Base-by-base conservation (phyloP, 1,284 basidiomycete species). In the Pascua sp. region DNA sequence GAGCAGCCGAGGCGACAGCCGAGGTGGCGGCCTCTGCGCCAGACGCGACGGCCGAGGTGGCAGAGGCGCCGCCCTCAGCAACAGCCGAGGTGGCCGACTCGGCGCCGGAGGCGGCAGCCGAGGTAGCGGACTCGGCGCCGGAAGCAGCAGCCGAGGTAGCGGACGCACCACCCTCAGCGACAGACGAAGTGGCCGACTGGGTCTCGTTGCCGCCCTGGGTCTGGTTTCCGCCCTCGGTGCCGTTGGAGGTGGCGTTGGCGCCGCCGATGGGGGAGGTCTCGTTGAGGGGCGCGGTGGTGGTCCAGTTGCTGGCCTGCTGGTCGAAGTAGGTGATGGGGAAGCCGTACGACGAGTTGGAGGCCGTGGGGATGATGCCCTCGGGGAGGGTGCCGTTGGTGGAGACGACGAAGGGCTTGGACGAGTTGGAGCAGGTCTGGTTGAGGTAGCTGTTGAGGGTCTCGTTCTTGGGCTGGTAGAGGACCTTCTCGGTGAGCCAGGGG, bases 331-430 rank as follows among this genome's bases (percentile, higher is more conserved):
- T 62, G 56, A 74, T 59, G 54, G 57, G 61, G 66, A 59, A 61
- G 39, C 59, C 53, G 57, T 66, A 66, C 16, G 70, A 67, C 36
- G 66, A 69, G 67, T 75, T 72, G 59, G 56, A 51, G 12, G 74
- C 71, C 15, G 65, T 56, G 42, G 68, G 64, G 32, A 55, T 60
- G 48, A 77, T 60, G 49, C 66, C 68, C 24, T 51, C 42, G 36
- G 75, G 75, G 45, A 77, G 64, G 13, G 72, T 67, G 38, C 68
- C 71, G 65, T 73, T 66, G 18, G 10, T 11, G 42, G 38, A 47
- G n/a, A 42, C 18, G 18, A 12, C 46, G 49, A 16, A 48, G 43
- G 17, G 36, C 42, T 45, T 8, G 8, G 47, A 12, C 16, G 41
- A 42, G 36, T 51, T 51, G 5, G n/a, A 16, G 57, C 71, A 73